Percentiles rank a stretch among this genome's conserved stretches.
These are phyloP conservation scores for Comarum palustre DNA, from an alignment of 306 rosid species.

Conservation along the genomic window DNA sequence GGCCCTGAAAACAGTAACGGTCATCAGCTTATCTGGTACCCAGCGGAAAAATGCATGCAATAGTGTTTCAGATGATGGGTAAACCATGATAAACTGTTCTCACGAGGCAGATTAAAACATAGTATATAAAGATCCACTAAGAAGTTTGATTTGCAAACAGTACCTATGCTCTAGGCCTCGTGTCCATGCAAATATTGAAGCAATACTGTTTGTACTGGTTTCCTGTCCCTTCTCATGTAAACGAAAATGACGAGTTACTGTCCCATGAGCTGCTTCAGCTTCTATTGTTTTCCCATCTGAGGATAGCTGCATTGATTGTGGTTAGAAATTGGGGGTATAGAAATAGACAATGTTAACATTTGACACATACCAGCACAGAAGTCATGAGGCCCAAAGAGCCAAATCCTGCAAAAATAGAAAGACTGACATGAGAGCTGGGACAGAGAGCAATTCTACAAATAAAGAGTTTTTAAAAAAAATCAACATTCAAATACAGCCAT, in stretches of 20 bases:
- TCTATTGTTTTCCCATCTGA: conserved; percentile 96
- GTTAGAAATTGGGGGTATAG: conserved; percentile 11
- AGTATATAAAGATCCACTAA: background rate
- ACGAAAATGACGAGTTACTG: conserved; percentile 92
- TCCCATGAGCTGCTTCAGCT: conserved; percentile 99
- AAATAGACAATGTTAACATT: conserved; percentile 13
- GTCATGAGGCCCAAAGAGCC: conserved; percentile 97
- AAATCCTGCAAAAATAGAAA: conserved; percentile 59
- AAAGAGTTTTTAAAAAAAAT: background rate
- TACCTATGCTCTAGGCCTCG: conserved; percentile 95
- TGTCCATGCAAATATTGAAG: conserved; percentile 98
- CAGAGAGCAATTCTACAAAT: background rate
- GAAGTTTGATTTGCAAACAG: conserved; percentile 17
- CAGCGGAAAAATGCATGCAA: background rate
- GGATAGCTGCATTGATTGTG: conserved; percentile 61
- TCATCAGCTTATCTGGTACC: conserved; percentile 10
- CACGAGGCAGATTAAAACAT: background rate
- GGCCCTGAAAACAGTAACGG: conserved; percentile 47
- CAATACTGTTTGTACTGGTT: conserved; percentile 98
- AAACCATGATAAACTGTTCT: background rate
- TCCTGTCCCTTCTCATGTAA: conserved; percentile 89
- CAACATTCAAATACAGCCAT: background rate
- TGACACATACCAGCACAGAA: conserved; percentile 77
- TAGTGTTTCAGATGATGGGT: background rate
- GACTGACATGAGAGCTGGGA: conserved; percentile 8